Evolutionary conservation across 2,329 filamentous ascomycete genomes (phyloP).

Genomic region (Colletotrichum simmondsii): DNA sequence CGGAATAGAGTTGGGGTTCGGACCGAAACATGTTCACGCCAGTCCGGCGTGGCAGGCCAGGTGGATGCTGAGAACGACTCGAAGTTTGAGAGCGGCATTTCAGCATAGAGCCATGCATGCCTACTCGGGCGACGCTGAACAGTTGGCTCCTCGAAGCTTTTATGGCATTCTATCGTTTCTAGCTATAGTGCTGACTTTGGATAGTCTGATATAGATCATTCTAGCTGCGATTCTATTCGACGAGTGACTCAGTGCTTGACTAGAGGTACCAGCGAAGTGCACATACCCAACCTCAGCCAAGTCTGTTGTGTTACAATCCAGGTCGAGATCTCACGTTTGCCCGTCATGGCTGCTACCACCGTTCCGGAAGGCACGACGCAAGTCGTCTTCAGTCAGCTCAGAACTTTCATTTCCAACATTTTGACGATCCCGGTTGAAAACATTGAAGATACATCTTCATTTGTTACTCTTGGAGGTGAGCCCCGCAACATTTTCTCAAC

Average conservation of each 20-base stretch:
- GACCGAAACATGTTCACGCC: neutral
- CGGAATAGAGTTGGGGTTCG: neutral
- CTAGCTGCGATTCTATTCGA: neutral
- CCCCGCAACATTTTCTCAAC: neutral
- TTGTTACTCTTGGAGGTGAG: conserved; percentile 22
- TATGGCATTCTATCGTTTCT: neutral
- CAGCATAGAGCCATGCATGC: neutral
- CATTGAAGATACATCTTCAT: conserved; percentile 8
- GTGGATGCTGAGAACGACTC: neutral
- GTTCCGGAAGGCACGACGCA: neutral
- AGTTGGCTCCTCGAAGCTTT: neutral
- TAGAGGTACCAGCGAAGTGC: neutral
- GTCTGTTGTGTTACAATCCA: neutral
- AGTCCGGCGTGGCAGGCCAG: neutral
- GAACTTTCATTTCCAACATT: neutral
- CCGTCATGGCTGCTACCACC: neutral
- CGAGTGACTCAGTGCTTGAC: neutral
- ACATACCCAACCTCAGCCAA: neutral
- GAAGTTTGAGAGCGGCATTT: neutral
- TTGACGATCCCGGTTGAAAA: neutral
- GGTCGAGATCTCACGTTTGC: neutral
- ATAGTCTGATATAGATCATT: neutral
- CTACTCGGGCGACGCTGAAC: neutral
- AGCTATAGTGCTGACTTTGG: neutral
- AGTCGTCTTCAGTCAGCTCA: neutral